These are phyloP conservation scores for Penicillium paneum DNA, from an alignment of 2,329 filamentous ascomycete species.

Conservation along the genomic window DNA sequence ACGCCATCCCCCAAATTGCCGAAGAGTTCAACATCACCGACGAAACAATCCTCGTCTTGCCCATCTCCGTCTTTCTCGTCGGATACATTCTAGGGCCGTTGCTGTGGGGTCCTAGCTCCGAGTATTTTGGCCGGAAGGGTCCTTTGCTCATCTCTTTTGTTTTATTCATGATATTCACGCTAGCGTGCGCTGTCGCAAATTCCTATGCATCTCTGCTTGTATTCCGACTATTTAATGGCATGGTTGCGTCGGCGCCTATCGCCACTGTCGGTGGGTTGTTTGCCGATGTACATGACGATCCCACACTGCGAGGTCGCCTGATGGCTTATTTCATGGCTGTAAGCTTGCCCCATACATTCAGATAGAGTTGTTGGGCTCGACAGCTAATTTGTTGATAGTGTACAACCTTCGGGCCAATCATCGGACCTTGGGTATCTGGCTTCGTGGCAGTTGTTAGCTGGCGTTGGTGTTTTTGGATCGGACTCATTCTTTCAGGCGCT, in stretches of 20 bases:
- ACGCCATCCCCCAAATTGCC: constrained; percentile 38
- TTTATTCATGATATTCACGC: constrained; percentile 42
- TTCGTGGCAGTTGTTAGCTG: constrained; percentile 45
- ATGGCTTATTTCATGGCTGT: constrained; percentile 46
- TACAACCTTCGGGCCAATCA: constrained; percentile 42
- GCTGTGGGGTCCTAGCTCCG: constrained; percentile 45
- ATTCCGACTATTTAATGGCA: constrained; percentile 47
- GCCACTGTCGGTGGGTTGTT: constrained; percentile 47
- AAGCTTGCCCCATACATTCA: constrained; percentile 10
- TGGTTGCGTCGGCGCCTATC: constrained; percentile 46
- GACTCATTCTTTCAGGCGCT: constrained; percentile 60
- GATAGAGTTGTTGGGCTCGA: not conserved
- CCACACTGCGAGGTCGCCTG: constrained; percentile 40
- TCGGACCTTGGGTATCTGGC: constrained; percentile 47
- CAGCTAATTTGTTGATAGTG: constrained; percentile 20
- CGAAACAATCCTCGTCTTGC: constrained; percentile 35
- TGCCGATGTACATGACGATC: constrained; percentile 48
- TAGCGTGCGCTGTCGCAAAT: constrained; percentile 45
- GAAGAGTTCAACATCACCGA: constrained; percentile 35
- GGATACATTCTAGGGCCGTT: constrained; percentile 45
- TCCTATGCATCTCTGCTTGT: constrained; percentile 42
- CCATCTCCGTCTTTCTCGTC: constrained; percentile 42
- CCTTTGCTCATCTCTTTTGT: constrained; percentile 52
- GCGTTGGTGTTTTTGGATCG: constrained; percentile 58
- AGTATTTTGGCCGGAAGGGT: constrained; percentile 42